Evolutionary conservation across 177 flowering plant species (phyloP).

Genomic region (Vitis hybrid): DNA sequence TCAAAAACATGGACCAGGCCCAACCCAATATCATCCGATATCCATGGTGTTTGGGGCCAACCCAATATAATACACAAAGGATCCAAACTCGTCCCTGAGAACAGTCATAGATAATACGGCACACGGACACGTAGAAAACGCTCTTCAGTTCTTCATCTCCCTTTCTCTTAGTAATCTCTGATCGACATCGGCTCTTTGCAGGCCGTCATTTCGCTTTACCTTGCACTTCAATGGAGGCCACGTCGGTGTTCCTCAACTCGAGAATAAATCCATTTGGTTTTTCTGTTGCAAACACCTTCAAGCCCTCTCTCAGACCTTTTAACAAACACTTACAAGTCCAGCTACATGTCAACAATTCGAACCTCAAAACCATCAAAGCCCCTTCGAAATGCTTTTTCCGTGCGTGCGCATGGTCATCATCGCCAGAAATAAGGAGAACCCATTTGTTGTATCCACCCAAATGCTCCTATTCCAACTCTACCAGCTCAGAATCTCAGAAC

Average conservation of each 20-base stretch:
- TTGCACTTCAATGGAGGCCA: slow-evolving; percentile 16
- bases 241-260: slow-evolving; percentile 30
- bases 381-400: background rate
- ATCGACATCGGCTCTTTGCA: background rate
- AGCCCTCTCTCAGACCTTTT: slow-evolving; percentile 36
- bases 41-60: too few species aligned
- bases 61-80: too few species aligned
- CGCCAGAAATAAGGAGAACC: slow-evolving; percentile 8
- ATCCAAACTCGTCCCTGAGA: too few species aligned
- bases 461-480: slow-evolving; percentile 34
- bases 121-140: background rate
- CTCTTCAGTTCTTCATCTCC: background rate
- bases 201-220: too few species aligned
- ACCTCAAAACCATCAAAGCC: slow-evolving; percentile 8
- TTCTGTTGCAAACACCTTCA: background rate
- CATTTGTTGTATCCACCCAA: slow-evolving; percentile 18
- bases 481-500: slow-evolving; percentile 30
- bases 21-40: too few species aligned
- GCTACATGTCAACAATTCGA: background rate
- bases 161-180: background rate
- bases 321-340: slow-evolving; percentile 35
- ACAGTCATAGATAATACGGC: too few species aligned
- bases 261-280: slow-evolving; percentile 17
- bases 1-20: too few species aligned
- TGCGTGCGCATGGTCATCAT: background rate